Evolutionary conservation across 2,329 filamentous ascomycete genomes (phyloP).

Genomic region (Colletotrichum sp.): DNA sequence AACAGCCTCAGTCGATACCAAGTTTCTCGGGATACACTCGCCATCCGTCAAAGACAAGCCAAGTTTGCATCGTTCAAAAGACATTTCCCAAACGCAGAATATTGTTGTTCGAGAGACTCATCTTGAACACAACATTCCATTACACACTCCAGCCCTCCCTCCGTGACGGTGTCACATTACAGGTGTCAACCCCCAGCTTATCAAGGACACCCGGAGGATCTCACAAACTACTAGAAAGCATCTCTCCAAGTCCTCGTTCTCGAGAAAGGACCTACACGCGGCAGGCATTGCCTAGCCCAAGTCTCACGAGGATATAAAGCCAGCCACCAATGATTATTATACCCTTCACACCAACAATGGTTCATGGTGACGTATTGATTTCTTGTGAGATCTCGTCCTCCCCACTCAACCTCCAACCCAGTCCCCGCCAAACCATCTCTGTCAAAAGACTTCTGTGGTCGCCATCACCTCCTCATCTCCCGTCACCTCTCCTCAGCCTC

Average conservation of each 20-base stretch:
- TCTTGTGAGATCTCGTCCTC: neutral
- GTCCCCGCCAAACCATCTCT: neutral
- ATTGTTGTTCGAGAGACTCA: neutral
- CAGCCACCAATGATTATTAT: fast-evolving
- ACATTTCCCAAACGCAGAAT: too few species aligned
- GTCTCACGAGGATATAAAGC: neutral
- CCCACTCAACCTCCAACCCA: fast-evolving
- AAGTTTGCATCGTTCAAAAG: too few species aligned
- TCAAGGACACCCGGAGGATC: neutral
- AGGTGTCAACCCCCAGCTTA: neutral
- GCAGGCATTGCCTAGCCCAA: fast-evolving
- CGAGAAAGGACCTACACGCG: fast-evolving
- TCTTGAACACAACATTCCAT: fast-evolving
- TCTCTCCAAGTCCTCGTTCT: fast-evolving
- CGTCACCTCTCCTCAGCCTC: fast-evolving
- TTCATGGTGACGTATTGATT: neutral
- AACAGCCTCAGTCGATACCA: fast-evolving
- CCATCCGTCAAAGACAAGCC: neutral
- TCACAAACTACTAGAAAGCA: fast-evolving
- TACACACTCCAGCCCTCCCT: neutral
- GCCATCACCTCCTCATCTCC: fast-evolving
- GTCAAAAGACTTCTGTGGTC: fast-evolving
- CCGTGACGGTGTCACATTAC: neutral
- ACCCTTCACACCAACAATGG: neutral
- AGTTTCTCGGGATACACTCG: neutral